Evolutionary conservation across 2,329 filamentous ascomycete species (phyloP), one percentile per base, ranked within the genome.

Genomic region (Blastomyces emzantsi): DNA sequence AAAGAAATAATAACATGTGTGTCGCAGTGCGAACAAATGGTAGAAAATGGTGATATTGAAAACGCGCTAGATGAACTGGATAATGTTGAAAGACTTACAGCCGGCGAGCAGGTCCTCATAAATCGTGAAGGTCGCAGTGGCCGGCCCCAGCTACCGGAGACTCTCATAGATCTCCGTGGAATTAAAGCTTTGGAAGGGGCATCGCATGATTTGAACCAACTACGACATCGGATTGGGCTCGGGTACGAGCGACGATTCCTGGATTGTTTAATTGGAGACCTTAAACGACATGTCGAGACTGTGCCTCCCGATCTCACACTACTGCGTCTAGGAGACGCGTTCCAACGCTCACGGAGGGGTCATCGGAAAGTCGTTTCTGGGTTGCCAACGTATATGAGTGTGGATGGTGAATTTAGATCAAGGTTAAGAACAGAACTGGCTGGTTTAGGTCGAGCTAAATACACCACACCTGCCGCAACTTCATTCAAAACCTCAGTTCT

Each of bases 181-280:
- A 85, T 95, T 39, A 88, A 86, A 61, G 92, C 92, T 9, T 80
- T 97, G 19, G 87, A 92, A 71, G 88, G 91, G 0, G 86, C 96
- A 17, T 87, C 87, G 62, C 83, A 87, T 54, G 92, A 96, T 66
- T 82, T 99, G 51, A 82, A 85, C 57, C 85, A 87, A 43, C 78
- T 99, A 58, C 87, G 91, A 64, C 85, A 86, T 67, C 87, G 90
- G 2, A 90, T 97, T 64, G 94, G 94, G 28, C 92, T 89, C 74
- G 90, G 87, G 0, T 97, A 92, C 72, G 92, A 97, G 73, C 79
- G 83, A 1, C 87, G 87, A 55, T 96, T 97, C 70, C 80, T 94
- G 39, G 85, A 87, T 64, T 85, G 90, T 36, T 80, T 99, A 22
- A 81, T 97, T 39, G 83, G 82, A 2, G 94, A 99, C 74, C 76